Conservation (phyloP, 2,329 filamentous ascomycete genomes). For the Trichoderma pleuroti region DNA sequence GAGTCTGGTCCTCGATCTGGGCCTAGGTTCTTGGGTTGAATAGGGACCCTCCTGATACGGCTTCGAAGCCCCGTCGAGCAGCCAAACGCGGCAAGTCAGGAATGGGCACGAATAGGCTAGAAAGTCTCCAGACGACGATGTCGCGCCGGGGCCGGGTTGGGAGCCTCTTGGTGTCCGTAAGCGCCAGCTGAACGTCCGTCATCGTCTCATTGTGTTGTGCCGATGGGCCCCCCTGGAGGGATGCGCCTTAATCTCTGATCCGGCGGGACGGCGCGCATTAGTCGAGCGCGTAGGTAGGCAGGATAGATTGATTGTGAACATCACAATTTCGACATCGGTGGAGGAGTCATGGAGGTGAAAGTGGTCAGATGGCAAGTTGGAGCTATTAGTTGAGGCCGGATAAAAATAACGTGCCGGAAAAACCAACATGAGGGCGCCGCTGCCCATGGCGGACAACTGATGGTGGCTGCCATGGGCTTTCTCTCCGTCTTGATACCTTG, state of each 20-base stretch:
- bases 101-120: not conserved
- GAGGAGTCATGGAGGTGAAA: not conserved
- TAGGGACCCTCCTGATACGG: slow-evolving; percentile 9
- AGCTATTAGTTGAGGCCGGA: not conserved
- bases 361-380: not conserved
- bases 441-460: not conserved
- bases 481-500: not conserved
- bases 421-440: not conserved
- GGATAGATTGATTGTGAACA: not conserved
- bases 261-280: slow-evolving; percentile 14
- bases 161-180: not conserved
- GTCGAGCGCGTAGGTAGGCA: slow-evolving; percentile 10
- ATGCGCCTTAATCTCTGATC: slow-evolving; percentile 13
- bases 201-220: slow-evolving; percentile 7
- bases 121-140: not conserved
- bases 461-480: slow-evolving; percentile 2
- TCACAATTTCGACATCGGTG: not conserved
- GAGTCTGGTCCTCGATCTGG: not conserved
- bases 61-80: not conserved
- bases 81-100: slow-evolving; percentile 1
- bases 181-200: slow-evolving; percentile 11
- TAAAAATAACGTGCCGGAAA: not conserved
- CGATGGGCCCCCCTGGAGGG: not conserved
- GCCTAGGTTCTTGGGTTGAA: not conserved
- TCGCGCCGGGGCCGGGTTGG: not conserved